Base-by-base conservation (phyloP, 371 early-diverging fungal genomes). In the Haplosporangium sp. region DNA sequence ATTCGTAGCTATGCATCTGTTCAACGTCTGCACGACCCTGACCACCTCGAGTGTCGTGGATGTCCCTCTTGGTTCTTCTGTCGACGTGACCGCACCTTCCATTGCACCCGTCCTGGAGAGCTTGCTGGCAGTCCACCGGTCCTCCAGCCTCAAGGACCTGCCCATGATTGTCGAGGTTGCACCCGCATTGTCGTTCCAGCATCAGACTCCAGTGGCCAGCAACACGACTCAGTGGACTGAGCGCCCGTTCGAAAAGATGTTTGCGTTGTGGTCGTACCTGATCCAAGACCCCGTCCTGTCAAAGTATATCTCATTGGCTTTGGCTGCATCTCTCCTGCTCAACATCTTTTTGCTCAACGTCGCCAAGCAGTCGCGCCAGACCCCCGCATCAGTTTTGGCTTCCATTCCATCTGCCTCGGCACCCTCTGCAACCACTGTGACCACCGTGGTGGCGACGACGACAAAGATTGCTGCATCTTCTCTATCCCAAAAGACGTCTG, bases 1-100 rank as follows among this genome's bases (percentile, higher is more conserved):
- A 3, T 92, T 95, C 81, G 83, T 94, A 20, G 88, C 86, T 14
- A 86, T 91, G 83, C 93, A 95, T 76, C 79, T 92, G 38, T 86
- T 93, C 74, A 91, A 90, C 62, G 81, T 92, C 40, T 89, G 90
- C 67, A 87, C 89, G n/a, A 85, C 91, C n/a, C 82, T 91, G 56
- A 83, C 84, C 57, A 63, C 79, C 29, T 36, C 72, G 3, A 54
- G 47, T 42, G 41, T 20, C 10, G 59, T 43, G 12, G 61, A 67
- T n/a, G 13, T 48, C 7, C 38, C 67, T 12, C 13, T 43, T 18
- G 70, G 69, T 10, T 74, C 70, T 9, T 62, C 71, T 3, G 84
- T 87, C 21, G 83, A 85, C 55, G 80, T 88, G 38, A 60, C 58
- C 41, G 83, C 80, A 29, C 76, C 84, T 21, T 63, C 81, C 14